Evolutionary conservation across 768 basidiomycete species (phyloP), one percentile per base, ranked within the genome.

Genomic region (Sporobolomyces phaffii): DNA sequence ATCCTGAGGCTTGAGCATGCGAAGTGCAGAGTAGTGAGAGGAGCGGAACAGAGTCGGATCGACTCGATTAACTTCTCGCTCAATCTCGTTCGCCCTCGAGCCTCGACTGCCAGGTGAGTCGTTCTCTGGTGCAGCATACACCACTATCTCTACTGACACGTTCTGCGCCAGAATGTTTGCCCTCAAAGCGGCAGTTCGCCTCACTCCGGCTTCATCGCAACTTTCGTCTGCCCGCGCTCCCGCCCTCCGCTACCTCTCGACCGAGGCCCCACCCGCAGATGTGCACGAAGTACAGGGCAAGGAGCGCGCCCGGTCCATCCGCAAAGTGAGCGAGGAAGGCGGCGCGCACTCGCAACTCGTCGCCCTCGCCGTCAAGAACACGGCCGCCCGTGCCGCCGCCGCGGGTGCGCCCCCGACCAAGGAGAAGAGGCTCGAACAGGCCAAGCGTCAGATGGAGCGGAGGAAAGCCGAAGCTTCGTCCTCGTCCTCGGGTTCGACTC

Each of bases 341-440:
- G 66, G 66, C 22, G 49, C 60, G 24, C 57, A 49, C 11, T 61
- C 60, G 24, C 49, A 58, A 43, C 47, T 62, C 14, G 29, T 68
- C 61, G 43, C 31, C 3, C 48, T 58, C 56, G 66, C 66, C 26
- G 61, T 68, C 26, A 31, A 52, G 36, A 52, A 63, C 36, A 62
- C 66, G 28, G 40, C 38, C n/a, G 40, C 22, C 17, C n/a, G 40
- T 7, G 54, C 44, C 44, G 7, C 7, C 10, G 44, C 38, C 38
- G 38, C 10, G 10, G 10, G 22, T 5, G n/a, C n/a, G 24, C 4
- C 44, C 29, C 2, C 34, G 3, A 14, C 43, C 4, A 58, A 47
- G 31, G 56, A 58, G 29, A 7, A n/a, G 43, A 58, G 56, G 38
- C 18, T 45, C 29, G 41, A 1, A 49, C 57, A 22, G n/a, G 36